Percentiles rank a stretch among this genome's conserved stretches.
Evolutionary conservation across 2,329 filamentous ascomycete genomes (phyloP).

Genomic region (Epicoccum nigrum): DNA sequence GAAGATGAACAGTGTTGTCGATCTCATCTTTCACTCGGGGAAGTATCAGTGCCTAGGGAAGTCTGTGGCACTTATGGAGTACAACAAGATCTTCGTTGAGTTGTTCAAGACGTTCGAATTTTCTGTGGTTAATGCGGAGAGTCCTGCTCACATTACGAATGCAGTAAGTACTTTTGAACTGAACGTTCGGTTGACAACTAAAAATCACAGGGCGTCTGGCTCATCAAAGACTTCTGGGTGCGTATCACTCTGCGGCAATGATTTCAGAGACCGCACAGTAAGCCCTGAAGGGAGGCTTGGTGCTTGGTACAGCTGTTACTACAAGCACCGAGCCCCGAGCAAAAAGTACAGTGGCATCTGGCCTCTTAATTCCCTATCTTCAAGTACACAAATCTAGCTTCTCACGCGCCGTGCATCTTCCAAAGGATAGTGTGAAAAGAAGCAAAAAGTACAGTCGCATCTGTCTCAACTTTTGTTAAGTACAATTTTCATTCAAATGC

Average conservation of each 20-base stretch:
- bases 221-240: constrained; percentile 2
- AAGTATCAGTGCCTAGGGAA: constrained; percentile 35
- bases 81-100: constrained; percentile 42
- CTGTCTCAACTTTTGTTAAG: too few species aligned
- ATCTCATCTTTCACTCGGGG: constrained; percentile 34
- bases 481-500: too few species aligned
- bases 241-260: background rate
- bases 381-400: too few species aligned
- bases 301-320: too few species aligned
- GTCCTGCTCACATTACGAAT: background rate
- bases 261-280: background rate
- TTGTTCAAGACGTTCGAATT: background rate
- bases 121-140: background rate
- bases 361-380: too few species aligned
- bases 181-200: background rate
- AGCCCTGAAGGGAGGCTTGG: too few species aligned
- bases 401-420: too few species aligned
- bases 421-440: too few species aligned
- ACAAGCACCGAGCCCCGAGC: too few species aligned
- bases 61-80: constrained; percentile 35
- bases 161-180: background rate
- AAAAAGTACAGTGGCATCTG: too few species aligned
- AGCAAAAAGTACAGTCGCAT: too few species aligned
- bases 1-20: constrained; percentile 31
- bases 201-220: background rate